Evolutionary conservation across 495 filamentous ascomycete species (phyloP).

Genomic region (Hypoxylon trugodes): DNA sequence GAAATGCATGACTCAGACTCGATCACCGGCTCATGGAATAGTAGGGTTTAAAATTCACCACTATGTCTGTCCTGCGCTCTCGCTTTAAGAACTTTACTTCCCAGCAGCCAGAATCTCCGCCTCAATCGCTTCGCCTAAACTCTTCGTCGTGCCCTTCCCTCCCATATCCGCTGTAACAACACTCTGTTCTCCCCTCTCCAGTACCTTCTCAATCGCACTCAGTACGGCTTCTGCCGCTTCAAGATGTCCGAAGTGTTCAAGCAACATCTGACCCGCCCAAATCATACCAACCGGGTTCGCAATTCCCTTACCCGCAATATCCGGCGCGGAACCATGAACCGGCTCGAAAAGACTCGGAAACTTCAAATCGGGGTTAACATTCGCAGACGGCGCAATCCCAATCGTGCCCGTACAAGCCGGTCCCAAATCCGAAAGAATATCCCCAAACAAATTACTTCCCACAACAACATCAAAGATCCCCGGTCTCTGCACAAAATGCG

Average conservation of each 20-base stretch:
- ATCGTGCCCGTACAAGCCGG: conserved; percentile 87
- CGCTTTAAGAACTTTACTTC: not conserved
- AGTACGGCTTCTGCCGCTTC: conserved; percentile 68
- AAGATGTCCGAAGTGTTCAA: conserved; percentile 73
- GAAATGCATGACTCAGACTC: not conserved
- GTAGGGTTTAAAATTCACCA: not conserved
- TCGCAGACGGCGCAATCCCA: conserved; percentile 78
- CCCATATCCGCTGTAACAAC: conserved; percentile 74
- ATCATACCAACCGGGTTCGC: conserved; percentile 79
- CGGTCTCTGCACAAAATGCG: conserved; percentile 84
- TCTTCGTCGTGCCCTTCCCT: conserved; percentile 67
- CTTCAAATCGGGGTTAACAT: conserved; percentile 70
- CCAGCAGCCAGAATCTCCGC: conserved; percentile 34
- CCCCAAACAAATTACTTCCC: conserved; percentile 84
- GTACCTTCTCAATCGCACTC: conserved; percentile 69
- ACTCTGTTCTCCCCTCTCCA: conserved; percentile 59
- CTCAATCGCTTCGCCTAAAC: conserved; percentile 66
- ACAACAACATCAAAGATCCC: conserved; percentile 81
- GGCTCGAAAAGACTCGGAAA: conserved; percentile 87
- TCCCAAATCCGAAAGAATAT: conserved; percentile 85
- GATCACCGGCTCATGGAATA: not conserved
- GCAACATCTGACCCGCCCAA: conserved; percentile 76
- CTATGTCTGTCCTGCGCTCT: not conserved
- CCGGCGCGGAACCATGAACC: conserved; percentile 77
- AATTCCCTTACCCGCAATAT: conserved; percentile 75